Evolutionary conservation across 495 filamentous ascomycete genomes (phyloP), one percentile per base, ranked within the genome.

Genomic region (Viridothelium virens): DNA sequence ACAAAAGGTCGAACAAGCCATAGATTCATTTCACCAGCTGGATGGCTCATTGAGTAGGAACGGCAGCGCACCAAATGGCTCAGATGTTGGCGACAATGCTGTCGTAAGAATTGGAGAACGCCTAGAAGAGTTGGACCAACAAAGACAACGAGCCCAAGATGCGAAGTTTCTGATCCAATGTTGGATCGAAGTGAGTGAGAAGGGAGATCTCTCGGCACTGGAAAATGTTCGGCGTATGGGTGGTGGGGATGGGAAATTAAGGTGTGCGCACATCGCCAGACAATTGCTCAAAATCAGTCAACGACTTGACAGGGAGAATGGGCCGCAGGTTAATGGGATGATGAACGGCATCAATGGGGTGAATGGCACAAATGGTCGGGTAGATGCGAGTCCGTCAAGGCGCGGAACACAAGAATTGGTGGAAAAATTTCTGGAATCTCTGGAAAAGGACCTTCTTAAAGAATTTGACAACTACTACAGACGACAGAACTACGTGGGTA

Each of bases 391-490:
- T 12, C 62, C 65, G 2, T 68, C 73, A 33, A 73, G 75, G 47
- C 69, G 73, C 70, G 92, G 93, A 65, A 93, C 93, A 3, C 83
- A 89, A 66, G 92, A 96, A 75, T 84, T 95, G 36, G 90, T 99
- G 63, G 95, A 99, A 76, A 96, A 96, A 71, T 99, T 97, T 76
- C 92, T 90, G 0, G 95, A 99, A 77, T 91, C 87, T 0, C 76
- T 99, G 66, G 95, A 99, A 76, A 95, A 97, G 71, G 95, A 99
- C 73, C 79, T 99, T 37, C 77, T 99, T 63, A 90, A 91, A 75
- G 91, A 96, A 71, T 99, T 99, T 77, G 95, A 99, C 78, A 89
- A 93, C 66, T 96, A 90, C 77, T 97, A 97, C 74, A 84, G 92
- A 67, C 87, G 88, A 71, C 90, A 92, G 66, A 95, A 97, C 74